Percentiles rank a stretch among this genome's conserved stretches.
Evolutionary conservation across 1,284 basidiomycete genomes (phyloP).

Genomic region (Austroboletus niveus): DNA sequence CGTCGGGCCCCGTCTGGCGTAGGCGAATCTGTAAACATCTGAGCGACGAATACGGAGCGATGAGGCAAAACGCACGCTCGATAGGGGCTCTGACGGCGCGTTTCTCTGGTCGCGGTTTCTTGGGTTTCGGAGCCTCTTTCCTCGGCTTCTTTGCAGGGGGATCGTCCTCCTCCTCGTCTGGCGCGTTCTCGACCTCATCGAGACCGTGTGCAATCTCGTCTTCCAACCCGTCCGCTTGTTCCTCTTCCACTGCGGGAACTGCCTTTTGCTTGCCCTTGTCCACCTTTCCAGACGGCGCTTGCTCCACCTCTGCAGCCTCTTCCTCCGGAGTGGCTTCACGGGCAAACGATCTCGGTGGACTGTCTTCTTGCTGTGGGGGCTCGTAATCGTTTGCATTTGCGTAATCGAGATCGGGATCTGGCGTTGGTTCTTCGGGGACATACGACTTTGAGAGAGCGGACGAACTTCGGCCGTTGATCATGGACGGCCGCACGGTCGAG

Average conservation of each 20-base stretch:
- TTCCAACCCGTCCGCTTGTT: constrained; percentile 43
- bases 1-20: constrained; percentile 67
- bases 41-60: not conserved
- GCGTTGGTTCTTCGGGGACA: constrained; percentile 29
- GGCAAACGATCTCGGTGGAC: constrained; percentile 33
- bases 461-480: constrained; percentile 40
- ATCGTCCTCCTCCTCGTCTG: constrained; percentile 35
- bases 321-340: constrained; percentile 46
- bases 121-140: constrained; percentile 36
- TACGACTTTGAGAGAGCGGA: constrained; percentile 46
- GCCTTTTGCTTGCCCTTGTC: constrained; percentile 39
- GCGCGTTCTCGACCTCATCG: constrained; percentile 43
- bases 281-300: constrained; percentile 24
- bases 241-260: constrained; percentile 31
- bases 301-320: constrained; percentile 34
- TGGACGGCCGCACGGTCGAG: constrained; percentile 36
- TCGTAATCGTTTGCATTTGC: constrained; percentile 35
- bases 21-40: constrained; percentile 17
- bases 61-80: constrained; percentile 21
- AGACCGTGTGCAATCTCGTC: constrained; percentile 54
- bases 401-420: constrained; percentile 28
- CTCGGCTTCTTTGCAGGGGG: constrained; percentile 31
- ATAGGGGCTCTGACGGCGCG: constrained; percentile 13
- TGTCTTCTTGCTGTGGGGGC: constrained; percentile 30
- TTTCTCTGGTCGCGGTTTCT: constrained; percentile 31